Conservation (phyloP, 1,139 yeast species). For the Saccharomyces pastorianus region DNA sequence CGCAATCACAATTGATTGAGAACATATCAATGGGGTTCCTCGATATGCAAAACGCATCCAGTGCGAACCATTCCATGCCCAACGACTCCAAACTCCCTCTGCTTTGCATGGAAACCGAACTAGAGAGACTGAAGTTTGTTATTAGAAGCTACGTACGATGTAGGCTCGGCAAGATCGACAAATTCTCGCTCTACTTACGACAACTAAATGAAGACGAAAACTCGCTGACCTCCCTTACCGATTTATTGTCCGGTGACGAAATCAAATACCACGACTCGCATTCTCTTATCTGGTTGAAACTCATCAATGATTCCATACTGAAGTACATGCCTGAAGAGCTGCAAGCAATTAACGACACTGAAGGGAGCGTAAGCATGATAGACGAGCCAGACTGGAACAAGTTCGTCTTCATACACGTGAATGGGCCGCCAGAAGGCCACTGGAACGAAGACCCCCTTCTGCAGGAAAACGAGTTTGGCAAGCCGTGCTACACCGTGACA, state of each 20-base stretch:
- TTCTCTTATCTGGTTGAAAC: slow-evolving; percentile 51
- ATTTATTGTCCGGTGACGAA: slow-evolving; percentile 50
- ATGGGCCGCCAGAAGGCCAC: slow-evolving; percentile 19
- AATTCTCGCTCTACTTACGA: slow-evolving; percentile 49
- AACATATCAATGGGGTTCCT: slow-evolving; percentile 45
- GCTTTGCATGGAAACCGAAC: slow-evolving; percentile 81
- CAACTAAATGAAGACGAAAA: slow-evolving; percentile 16
- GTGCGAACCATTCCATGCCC: slow-evolving; percentile 11
- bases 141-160: slow-evolving; percentile 73
- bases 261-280: slow-evolving; percentile 56
- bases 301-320: slow-evolving; percentile 63
- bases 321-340: slow-evolving; percentile 58
- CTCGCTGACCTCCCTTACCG: slow-evolving; percentile 13
- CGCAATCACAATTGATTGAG: slow-evolving; percentile 68
- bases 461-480: slow-evolving; percentile 22
- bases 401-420: slow-evolving; percentile 68
- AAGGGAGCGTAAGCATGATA: slow-evolving; percentile 73
- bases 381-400: slow-evolving; percentile 65
- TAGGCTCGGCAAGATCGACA: slow-evolving; percentile 66
- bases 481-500: slow-evolving; percentile 24
- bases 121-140: slow-evolving; percentile 76
- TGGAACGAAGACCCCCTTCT: slow-evolving; percentile 32
- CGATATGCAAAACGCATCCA: slow-evolving; percentile 12
- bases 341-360: slow-evolving; percentile 67
- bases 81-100: slow-evolving; percentile 66